phyloP scores from a whole-genome alignment of 306 rosid species.

The Malus domestica region ASM211411v1 NC_041791.1:4062501-4063000 shows the following conservation, averaged over 20 bases:
- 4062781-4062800: constrained; percentile 92
- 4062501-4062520: constrained; percentile 75
- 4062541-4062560: constrained; percentile 36
- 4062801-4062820: constrained; percentile 20
- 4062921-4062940: no score
- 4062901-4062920: background rate
- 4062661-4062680: constrained; percentile 22
- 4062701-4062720: constrained; percentile 34
- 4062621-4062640: constrained; percentile 9
- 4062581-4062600: constrained; percentile 47
- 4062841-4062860: background rate
- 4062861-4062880: background rate
- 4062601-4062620: constrained; percentile 28
- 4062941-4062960: background rate
- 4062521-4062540: constrained; percentile 70
- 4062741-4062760: constrained; percentile 37
- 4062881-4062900: constrained; percentile 1
- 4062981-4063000: background rate
- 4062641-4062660: constrained; percentile 10
- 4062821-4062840: background rate
- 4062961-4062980: background rate
- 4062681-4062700: constrained; percentile 46
- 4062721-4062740: constrained; percentile 6
- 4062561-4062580: constrained; percentile 19
- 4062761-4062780: constrained; percentile 48